A percentile compares a stretch with the other conserved stretches of the same genome.
These are phyloP conservation scores for Sporothrix schenckii DNA, from an alignment of 2,329 filamentous ascomycete genomes.

Conservation along the genomic window DNA sequence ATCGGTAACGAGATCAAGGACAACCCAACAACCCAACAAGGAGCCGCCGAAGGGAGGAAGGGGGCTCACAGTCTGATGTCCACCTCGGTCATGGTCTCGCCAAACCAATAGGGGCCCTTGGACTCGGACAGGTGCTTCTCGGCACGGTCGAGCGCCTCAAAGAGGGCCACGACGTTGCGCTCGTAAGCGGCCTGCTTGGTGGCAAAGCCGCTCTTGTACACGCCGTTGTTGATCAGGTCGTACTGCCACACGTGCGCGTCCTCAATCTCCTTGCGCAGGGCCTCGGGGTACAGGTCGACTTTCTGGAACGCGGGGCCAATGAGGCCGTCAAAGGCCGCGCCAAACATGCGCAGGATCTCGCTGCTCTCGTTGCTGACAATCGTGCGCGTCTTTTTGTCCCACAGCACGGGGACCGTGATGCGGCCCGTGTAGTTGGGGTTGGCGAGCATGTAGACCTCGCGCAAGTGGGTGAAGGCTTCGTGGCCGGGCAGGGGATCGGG, in stretches of 20 bases:
- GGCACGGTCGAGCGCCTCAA: conserved; percentile 73
- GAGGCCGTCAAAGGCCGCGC: conserved; percentile 75
- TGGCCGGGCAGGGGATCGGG: conserved; percentile 71
- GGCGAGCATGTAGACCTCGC: conserved; percentile 77
- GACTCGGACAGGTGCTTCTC: conserved; percentile 66
- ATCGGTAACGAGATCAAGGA: too few relatives aligned
- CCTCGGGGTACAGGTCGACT: conserved; percentile 68
- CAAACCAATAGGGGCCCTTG: conserved; percentile 72
- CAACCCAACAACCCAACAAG: background rate
- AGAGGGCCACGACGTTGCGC: conserved; percentile 69
- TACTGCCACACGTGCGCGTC: conserved; percentile 81
- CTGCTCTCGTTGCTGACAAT: conserved; percentile 93
- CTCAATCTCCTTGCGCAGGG: conserved; percentile 71
- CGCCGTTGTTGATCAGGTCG: conserved; percentile 69
- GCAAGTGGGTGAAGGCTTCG: conserved; percentile 69
- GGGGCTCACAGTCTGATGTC: conserved; percentile 69
- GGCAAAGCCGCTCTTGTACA: conserved; percentile 80
- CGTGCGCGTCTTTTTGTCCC: conserved; percentile 71
- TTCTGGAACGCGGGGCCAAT: conserved; percentile 61
- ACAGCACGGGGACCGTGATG: conserved; percentile 86
- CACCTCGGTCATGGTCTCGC: conserved; percentile 74
- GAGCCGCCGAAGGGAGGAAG: background rate
- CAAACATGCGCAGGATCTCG: conserved; percentile 91
- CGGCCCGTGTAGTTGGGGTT: conserved; percentile 73
- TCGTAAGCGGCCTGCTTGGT: conserved; percentile 83